Percentiles rank a stretch among this genome's conserved stretches.
These are phyloP conservation scores for Jamesozyma gamospora DNA, from an alignment of 805 yeast genomes.

Conservation along the genomic window DNA sequence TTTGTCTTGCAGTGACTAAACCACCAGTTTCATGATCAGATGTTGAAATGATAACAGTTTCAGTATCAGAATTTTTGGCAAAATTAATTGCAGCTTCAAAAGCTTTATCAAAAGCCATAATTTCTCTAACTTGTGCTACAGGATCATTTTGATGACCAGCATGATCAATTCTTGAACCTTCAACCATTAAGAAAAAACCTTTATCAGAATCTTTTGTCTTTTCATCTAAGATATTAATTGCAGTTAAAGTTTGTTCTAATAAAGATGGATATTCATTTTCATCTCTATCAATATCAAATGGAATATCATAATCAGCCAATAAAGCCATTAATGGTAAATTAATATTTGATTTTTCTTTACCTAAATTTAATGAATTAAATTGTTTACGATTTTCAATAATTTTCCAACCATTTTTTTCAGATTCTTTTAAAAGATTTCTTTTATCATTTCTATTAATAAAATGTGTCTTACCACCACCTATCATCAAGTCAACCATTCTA, in stretches of 20 bases:
- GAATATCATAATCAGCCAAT: constrained; percentile 68
- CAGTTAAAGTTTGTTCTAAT: constrained; percentile 68
- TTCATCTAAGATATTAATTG: constrained; percentile 53
- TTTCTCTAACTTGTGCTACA: constrained; percentile 88
- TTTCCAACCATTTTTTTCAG: constrained; percentile 53
- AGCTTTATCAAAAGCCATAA: constrained; percentile 76
- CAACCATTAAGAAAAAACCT: constrained; percentile 80
- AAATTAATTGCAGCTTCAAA: constrained; percentile 64
- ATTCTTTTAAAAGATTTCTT: constrained; percentile 57
- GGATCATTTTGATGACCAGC: constrained; percentile 94
- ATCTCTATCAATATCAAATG: constrained; percentile 74
- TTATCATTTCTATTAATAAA: constrained; percentile 59
- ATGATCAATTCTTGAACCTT: constrained; percentile 91
- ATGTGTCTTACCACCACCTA: constrained; percentile 89
- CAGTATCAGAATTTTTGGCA: constrained; percentile 57
- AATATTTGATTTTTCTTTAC: constrained; percentile 41
- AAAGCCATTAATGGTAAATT: constrained; percentile 65
- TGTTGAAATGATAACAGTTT: constrained; percentile 70
- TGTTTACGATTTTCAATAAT: constrained; percentile 49
- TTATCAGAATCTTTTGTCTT: constrained; percentile 65
- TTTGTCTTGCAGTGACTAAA: constrained; percentile 74
- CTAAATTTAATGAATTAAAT: constrained; percentile 49
- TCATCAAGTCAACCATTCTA: constrained; percentile 66
- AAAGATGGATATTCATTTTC: constrained; percentile 56
- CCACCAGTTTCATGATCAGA: constrained; percentile 98